A percentile compares a stretch with the other conserved stretches of the same genome.
phyloP scores from a whole-genome alignment of 805 yeast genomes.

The Monosporozyma solicola region DNA sequence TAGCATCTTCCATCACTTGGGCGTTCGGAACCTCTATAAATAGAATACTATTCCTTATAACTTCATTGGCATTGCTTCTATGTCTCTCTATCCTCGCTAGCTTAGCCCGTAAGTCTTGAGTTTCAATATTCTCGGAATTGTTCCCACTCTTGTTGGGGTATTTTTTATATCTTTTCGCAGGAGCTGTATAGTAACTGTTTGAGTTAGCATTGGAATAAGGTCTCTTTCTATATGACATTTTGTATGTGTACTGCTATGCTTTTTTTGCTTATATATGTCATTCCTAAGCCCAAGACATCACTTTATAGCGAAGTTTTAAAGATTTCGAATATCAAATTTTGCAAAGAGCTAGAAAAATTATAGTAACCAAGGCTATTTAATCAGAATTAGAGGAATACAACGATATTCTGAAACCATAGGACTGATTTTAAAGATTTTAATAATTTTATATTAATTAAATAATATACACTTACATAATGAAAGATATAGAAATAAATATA shows the following conservation, averaged over 20 bases:
- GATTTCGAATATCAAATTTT: neutral
- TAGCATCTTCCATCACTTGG: conserved; percentile 5
- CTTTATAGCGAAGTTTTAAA: neutral
- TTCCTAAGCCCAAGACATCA: neutral
- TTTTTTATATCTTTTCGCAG: conserved; percentile 1
- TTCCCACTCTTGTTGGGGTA: neutral
- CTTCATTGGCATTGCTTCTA: conserved; percentile 4
- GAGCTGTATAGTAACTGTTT: neutral
- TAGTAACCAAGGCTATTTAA: neutral
- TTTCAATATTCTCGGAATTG: conserved; percentile 6
- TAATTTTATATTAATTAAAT: neutral
- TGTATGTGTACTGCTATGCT: neutral
- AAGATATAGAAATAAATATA: neutral
- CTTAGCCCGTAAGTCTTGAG: conserved; percentile 21
- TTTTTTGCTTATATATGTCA: neutral
- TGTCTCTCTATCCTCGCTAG: conserved; percentile 15
- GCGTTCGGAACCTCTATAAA: conserved; percentile 9
- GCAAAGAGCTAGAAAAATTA: neutral
- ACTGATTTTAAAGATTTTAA: neutral
- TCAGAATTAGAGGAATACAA: neutral
- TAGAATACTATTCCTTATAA: conserved; percentile 13
- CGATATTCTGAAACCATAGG: neutral
- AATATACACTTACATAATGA: neutral
- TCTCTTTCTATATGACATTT: conserved; percentile 1
- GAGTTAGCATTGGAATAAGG: neutral